Conservation (phyloP, 2,329 filamentous ascomycete species). For the Aquanectria penicillioides region DNA sequence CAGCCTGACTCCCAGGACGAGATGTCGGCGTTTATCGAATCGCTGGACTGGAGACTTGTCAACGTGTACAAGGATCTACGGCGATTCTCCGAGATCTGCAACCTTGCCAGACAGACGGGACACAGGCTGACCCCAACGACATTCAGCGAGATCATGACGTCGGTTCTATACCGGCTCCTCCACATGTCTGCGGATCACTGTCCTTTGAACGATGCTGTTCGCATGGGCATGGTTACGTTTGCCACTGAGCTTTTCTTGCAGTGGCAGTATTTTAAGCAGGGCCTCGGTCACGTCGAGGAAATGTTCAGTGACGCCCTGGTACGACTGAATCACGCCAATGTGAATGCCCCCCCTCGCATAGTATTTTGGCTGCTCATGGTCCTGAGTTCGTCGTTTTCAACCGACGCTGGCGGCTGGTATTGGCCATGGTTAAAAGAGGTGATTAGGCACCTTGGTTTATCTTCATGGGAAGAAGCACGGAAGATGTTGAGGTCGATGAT, state of each 20-base stretch:
- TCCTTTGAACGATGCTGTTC: slow-evolving; percentile 12
- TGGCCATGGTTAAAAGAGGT: slow-evolving; percentile 6
- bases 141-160: slow-evolving; percentile 35
- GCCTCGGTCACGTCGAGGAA: slow-evolving; percentile 17
- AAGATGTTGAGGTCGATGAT: slow-evolving; percentile 18
- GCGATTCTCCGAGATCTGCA: slow-evolving; percentile 27
- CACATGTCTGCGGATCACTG: slow-evolving; percentile 9
- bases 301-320: not conserved
- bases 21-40: not conserved
- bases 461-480: slow-evolving; percentile 18
- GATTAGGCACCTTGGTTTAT: not conserved
- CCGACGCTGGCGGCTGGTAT: rapidly evolving
- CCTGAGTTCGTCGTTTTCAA: not conserved
- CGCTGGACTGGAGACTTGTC: slow-evolving; percentile 21
- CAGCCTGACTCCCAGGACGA: not conserved
- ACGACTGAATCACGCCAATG: not conserved
- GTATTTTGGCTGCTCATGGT: slow-evolving; percentile 27
- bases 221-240: slow-evolving; percentile 28
- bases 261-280: slow-evolving; percentile 31
- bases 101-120: slow-evolving; percentile 30
- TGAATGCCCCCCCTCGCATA: not conserved
- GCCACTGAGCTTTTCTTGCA: slow-evolving; percentile 26
- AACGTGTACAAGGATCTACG: slow-evolving; percentile 29
- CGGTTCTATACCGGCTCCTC: slow-evolving; percentile 26
- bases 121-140: slow-evolving; percentile 28